phyloP scores from a whole-genome alignment of 306 rosid species.

The Dalbergia cochinchinensis region DNA sequence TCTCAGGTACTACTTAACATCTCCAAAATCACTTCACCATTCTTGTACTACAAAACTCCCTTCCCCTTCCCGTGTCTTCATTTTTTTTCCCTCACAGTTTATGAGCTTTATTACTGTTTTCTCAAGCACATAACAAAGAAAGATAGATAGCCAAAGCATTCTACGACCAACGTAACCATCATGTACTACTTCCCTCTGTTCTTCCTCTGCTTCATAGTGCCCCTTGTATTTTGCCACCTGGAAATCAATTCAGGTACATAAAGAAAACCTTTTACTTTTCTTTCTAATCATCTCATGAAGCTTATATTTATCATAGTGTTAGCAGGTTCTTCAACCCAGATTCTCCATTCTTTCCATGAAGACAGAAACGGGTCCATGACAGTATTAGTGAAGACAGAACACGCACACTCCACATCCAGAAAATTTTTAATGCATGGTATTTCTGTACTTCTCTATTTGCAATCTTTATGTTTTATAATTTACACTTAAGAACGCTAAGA shows the following conservation, averaged over 20 bases:
- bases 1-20: conserved; percentile 21
- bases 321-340: conserved; percentile 28
- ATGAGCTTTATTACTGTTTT: neutral
- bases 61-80: neutral
- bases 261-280: neutral
- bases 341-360: conserved; percentile 35
- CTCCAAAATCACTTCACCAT: conserved; percentile 8
- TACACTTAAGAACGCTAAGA: neutral
- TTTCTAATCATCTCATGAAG: conserved; percentile 4
- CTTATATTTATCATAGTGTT: conserved; percentile 13
- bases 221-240: conserved; percentile 35
- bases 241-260: conserved; percentile 47
- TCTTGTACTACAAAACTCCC: conserved; percentile 6
- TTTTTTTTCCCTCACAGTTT: neutral
- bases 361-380: conserved; percentile 44
- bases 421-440: conserved; percentile 57
- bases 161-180: conserved; percentile 28
- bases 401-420: conserved; percentile 45
- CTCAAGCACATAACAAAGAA: neutral
- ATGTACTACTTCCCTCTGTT: conserved; percentile 48
- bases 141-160: conserved; percentile 1
- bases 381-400: conserved; percentile 40
- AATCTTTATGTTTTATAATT: neutral
- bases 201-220: conserved; percentile 45
- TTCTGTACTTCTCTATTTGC: neutral